Base-by-base conservation (phyloP, 2,329 filamentous ascomycete species). In the Thielaviopsis musarum region DNA sequence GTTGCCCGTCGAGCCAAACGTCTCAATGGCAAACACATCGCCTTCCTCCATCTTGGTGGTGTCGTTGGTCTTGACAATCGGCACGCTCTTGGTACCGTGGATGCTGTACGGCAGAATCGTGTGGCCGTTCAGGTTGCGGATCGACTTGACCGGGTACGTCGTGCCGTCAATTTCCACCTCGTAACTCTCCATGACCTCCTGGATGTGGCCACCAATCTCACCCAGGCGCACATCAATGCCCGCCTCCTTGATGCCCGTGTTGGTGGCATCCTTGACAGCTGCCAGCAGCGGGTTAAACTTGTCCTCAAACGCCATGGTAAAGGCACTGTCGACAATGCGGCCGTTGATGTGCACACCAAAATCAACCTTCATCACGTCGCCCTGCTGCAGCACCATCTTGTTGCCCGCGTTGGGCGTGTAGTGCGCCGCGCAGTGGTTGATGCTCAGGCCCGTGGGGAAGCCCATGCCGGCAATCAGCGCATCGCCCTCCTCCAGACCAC, bases 41-140 rank as follows among this genome's bases (percentile, higher is more conserved):
- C 86, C 86, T 70, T 91, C 87, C 72, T 91, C 87, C 87, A 91
- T 91, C 75, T 89, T 89, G 17, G 85, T 88, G 66, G 83, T 81
- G 65, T 89, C 85, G 59, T 77, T 77, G 56, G 82, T 82, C 72
- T 89, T 89, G 61, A 90, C 85, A 66, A 90, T 88, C 0, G 87
- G 87, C 45, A 91, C 84, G 64, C 83, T 87, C 74, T 91, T 91
- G 64, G 81, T 84, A 57, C 87, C 86, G 69, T 91, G 87, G 63
- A 91, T 91, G 66, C 80, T 79, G 71, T 86, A 88, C 62, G 81
- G 86, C 52, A 84, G 75, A 66, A 91, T 91, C 65, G 84, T 86
- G 70, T 91, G 87, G 30, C 85, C 85, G 66, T 84, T 87, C 57
- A 88, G 73, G 70, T 87, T 87, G 59, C 82, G 80, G 65, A 88